Conservation (phyloP, 1,284 basidiomycete genomes). For the Papiliotrema flavescens region DNA sequence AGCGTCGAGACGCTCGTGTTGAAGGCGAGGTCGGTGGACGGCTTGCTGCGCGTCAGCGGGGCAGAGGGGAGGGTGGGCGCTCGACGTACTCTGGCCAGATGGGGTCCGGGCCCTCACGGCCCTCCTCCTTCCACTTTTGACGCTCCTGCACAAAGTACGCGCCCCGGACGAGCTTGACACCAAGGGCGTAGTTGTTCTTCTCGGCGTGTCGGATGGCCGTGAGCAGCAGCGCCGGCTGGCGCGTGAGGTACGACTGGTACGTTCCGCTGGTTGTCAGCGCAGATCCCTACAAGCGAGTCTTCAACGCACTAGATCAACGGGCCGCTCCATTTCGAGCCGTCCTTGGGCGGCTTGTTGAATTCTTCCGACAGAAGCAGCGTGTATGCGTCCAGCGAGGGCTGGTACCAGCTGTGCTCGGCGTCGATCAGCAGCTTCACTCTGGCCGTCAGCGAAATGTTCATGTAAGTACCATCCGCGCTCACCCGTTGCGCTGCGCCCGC, state of each 20-base stretch:
- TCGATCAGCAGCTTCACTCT: conserved; percentile 63
- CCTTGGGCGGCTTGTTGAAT: conserved; percentile 59
- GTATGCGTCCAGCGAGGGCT: conserved; percentile 76
- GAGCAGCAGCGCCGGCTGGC: conserved; percentile 59
- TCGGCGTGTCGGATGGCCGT: conserved; percentile 68
- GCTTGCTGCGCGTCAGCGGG: conserved; percentile 36
- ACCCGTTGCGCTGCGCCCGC: conserved; percentile 55
- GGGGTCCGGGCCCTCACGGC: conserved; percentile 41
- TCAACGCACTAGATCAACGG: conserved; percentile 35
- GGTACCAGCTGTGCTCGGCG: conserved; percentile 76
- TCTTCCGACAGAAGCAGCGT: conserved; percentile 68
- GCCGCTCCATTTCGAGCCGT: conserved; percentile 22
- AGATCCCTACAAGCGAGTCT: not conserved
- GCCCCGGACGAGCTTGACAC: conserved; percentile 91
- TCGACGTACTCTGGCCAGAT: conserved; percentile 51
- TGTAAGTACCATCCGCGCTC: conserved; percentile 6
- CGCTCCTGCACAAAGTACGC: conserved; percentile 82
- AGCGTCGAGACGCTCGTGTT: conserved; percentile 64
- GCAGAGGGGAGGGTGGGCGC: not conserved
- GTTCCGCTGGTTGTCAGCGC: conserved; percentile 56
- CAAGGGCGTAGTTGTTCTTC: conserved; percentile 69
- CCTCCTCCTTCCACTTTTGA: conserved; percentile 39
- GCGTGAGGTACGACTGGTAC: conserved; percentile 77
- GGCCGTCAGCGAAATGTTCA: not conserved
- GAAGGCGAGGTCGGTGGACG: conserved; percentile 76